phyloP scores from a whole-genome alignment of 2,329 filamentous ascomycete genomes.

The Diaporthe citriasiana region DNA sequence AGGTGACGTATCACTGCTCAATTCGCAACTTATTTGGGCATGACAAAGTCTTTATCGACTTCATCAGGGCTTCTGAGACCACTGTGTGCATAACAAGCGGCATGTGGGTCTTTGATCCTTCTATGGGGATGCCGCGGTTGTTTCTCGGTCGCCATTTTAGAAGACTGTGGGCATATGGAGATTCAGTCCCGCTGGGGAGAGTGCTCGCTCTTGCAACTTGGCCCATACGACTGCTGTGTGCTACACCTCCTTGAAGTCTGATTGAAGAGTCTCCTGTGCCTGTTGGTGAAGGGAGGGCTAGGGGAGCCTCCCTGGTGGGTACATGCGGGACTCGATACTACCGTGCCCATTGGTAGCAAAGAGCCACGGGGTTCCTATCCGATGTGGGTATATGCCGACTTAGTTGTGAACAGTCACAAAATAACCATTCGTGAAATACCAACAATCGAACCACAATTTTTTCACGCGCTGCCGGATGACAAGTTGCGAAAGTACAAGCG shows the following conservation, averaged over 20 bases:
- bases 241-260: background rate
- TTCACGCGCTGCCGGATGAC: background rate
- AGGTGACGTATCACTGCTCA: constrained; percentile 19
- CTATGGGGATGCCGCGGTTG: constrained; percentile 11
- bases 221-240: background rate
- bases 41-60: background rate
- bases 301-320: background rate
- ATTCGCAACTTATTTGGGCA: background rate
- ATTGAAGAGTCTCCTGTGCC: background rate
- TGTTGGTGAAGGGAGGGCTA: background rate
- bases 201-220: background rate
- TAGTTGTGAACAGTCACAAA: constrained; percentile 12
- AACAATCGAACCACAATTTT: background rate
- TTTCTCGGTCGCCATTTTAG: background rate
- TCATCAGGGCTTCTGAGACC: background rate
- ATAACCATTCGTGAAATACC: background rate
- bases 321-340: background rate
- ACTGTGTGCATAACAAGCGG: background rate
- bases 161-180: background rate
- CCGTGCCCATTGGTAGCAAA: background rate
- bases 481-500: no score
- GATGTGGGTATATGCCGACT: background rate
- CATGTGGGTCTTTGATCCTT: constrained; percentile 1
- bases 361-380: background rate
- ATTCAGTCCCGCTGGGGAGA: background rate